Conservation (phyloP, 805 yeast species). For the Sugiyamaella valdiviana region DNA sequence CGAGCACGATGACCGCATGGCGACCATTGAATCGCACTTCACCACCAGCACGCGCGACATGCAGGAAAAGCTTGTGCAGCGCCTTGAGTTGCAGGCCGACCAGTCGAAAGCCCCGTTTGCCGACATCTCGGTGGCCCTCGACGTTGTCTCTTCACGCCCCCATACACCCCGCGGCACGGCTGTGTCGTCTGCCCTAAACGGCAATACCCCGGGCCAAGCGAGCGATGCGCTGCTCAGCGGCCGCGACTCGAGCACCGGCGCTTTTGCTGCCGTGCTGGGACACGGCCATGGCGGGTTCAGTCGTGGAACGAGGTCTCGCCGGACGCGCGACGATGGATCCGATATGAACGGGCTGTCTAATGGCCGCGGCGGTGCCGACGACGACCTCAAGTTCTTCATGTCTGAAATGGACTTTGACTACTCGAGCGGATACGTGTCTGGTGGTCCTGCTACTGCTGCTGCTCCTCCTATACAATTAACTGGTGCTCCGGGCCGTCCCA, state of each 20-base stretch:
- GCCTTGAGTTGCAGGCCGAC: slow-evolving; percentile 15
- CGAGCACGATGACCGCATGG: slow-evolving; percentile 12
- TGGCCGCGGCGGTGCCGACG: slow-evolving; percentile 1
- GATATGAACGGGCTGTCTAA: not conserved
- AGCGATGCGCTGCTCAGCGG: too few species aligned
- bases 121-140: slow-evolving; percentile 1
- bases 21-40: slow-evolving; percentile 9
- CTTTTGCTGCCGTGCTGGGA: not conserved
- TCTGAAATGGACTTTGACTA: slow-evolving; percentile 6
- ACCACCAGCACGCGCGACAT: slow-evolving; percentile 4
- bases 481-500: slow-evolving; percentile 2
- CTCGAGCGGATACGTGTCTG: slow-evolving; percentile 8
- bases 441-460: slow-evolving; percentile 1
- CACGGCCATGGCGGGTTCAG: not conserved
- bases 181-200: not conserved
- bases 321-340: not conserved
- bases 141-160: not conserved
- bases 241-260: not conserved
- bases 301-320: not conserved
- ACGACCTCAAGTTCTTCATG: slow-evolving; percentile 5
- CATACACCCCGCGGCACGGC: not conserved
- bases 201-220: too few species aligned
- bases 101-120: slow-evolving; percentile 1
- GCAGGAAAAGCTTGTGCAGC: slow-evolving; percentile 12
- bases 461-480: not conserved